phyloP scores from a whole-genome alignment of 257 asterid species.

The Coffea eugenioides region DNA sequence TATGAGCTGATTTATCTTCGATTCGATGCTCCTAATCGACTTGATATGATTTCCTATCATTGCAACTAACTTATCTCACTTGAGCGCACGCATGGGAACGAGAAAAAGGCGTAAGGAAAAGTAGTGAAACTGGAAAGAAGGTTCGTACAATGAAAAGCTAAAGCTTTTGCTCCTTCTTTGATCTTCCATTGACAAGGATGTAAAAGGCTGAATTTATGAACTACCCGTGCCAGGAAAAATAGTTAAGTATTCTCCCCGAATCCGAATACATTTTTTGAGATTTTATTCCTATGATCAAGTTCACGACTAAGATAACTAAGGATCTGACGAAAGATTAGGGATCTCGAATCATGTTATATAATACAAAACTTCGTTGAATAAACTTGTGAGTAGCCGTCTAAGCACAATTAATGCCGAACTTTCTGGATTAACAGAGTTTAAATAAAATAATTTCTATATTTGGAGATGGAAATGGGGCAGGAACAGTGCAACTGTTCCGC shows the following conservation, averaged over 20 bases:
- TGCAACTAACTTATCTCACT: not conserved
- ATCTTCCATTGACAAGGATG: not conserved
- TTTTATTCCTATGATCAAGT: not conserved
- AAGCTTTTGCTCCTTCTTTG: not conserved
- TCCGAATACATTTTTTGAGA: not conserved
- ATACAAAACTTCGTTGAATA: not conserved
- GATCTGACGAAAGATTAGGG: not conserved
- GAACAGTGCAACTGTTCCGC: too few relatives aligned
- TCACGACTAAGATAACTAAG: not conserved
- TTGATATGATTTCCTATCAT: not conserved
- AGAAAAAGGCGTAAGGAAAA: not conserved
- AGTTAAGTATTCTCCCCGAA: too few relatives aligned
- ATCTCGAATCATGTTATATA: not conserved
- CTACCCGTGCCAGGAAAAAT: not conserved
- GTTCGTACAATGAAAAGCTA: too few relatives aligned
- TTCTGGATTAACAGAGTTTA: not conserved
- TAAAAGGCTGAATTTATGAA: too few relatives aligned
- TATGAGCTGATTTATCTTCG: not conserved
- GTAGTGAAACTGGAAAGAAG: not conserved
- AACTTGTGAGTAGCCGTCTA: not conserved
- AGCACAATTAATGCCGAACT: not conserved
- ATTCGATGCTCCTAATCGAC: not conserved
- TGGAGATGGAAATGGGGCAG: too few relatives aligned
- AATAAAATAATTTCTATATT: not conserved
- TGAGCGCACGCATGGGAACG: not conserved